Conservation (phyloP, 2,329 filamentous ascomycete genomes). For the Onygenales sp. region DNA sequence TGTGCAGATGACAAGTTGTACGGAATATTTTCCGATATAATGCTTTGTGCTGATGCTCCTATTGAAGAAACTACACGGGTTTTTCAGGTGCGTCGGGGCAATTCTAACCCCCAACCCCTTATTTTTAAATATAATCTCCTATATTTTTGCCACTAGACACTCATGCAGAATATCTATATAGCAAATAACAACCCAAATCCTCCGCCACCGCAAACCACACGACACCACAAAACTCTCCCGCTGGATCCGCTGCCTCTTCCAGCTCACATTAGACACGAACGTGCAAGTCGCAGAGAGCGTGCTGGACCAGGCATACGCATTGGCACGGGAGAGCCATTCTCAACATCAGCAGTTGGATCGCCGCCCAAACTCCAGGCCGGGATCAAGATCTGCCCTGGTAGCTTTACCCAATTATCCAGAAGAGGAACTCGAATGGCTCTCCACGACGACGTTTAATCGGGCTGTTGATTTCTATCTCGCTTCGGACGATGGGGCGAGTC, state of each 20-base stretch:
- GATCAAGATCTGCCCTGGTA: conserved; percentile 23
- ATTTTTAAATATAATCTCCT: conserved; percentile 2
- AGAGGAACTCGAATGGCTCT: conserved; percentile 50
- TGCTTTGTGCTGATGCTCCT: conserved; percentile 47
- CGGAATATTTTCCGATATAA: conserved; percentile 57
- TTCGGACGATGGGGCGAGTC: conserved; percentile 22
- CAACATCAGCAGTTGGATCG: conserved; percentile 10
- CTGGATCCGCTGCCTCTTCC: conserved; percentile 71
- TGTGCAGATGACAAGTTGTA: conserved; percentile 37
- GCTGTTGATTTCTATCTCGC: conserved; percentile 43
- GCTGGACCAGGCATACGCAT: conserved; percentile 23
- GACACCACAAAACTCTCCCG: conserved; percentile 57
- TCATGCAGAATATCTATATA: conserved; percentile 38
- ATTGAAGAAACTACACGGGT: conserved; percentile 9
- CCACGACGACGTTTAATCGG: conserved; percentile 45
- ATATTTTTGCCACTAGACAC: conserved; percentile 18
- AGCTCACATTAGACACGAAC: conserved; percentile 47
- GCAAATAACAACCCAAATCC: conserved; percentile 61
- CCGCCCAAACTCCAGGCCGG: conserved; percentile 15
- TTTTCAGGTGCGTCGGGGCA: conserved; percentile 30
- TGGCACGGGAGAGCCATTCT: conserved; percentile 14
- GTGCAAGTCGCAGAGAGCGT: conserved; percentile 23
- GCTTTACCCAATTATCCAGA: conserved; percentile 33
- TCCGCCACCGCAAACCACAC: conserved; percentile 36
- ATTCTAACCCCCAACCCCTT: background rate